These are phyloP conservation scores for Coelastrella sp. DNA, from an alignment of 139 green algal species.

Conservation along the genomic window DNA sequence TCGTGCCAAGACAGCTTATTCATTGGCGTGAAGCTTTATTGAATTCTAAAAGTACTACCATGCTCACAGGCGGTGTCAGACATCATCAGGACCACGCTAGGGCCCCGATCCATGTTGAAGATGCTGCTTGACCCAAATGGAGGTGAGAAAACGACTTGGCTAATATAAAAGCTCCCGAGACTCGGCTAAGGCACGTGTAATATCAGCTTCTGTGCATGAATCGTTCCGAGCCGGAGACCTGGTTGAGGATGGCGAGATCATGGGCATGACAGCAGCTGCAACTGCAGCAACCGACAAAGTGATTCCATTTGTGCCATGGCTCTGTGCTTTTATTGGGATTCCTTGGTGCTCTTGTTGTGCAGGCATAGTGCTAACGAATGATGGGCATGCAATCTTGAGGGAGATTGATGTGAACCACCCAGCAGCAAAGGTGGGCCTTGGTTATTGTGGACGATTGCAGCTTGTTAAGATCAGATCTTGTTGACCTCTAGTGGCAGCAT, in stretches of 20 bases:
- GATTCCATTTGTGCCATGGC: neutral
- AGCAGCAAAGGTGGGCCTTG: conserved; percentile 89
- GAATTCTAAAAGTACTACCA: neutral
- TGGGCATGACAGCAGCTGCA: neutral
- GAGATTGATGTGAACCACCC: conserved; percentile 99
- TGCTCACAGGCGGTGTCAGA: conserved; percentile 90
- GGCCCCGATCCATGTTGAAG: conserved; percentile 98
- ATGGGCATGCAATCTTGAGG: conserved; percentile 97
- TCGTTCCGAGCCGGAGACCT: no score
- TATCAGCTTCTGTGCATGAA: no score
- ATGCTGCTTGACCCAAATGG: conserved; percentile 99
- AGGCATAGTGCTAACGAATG: conserved; percentile 99
- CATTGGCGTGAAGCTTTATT: neutral
- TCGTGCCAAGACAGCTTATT: neutral
- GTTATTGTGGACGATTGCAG: neutral
- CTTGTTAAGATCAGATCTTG: no score
- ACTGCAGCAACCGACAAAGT: neutral
- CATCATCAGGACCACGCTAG: conserved; percentile 98
- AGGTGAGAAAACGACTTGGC: conserved; percentile 57
- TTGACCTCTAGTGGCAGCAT: neutral
- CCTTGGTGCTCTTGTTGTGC: conserved; percentile 19
- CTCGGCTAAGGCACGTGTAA: no score
- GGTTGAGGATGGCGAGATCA: no score
- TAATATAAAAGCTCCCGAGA: no score
- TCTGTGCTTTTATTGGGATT: neutral